A percentile compares a stretch with the other conserved stretches of the same genome.
phyloP scores from a whole-genome alignment of 2,329 filamentous ascomycete species.

The Aspergillus felis region DNA sequence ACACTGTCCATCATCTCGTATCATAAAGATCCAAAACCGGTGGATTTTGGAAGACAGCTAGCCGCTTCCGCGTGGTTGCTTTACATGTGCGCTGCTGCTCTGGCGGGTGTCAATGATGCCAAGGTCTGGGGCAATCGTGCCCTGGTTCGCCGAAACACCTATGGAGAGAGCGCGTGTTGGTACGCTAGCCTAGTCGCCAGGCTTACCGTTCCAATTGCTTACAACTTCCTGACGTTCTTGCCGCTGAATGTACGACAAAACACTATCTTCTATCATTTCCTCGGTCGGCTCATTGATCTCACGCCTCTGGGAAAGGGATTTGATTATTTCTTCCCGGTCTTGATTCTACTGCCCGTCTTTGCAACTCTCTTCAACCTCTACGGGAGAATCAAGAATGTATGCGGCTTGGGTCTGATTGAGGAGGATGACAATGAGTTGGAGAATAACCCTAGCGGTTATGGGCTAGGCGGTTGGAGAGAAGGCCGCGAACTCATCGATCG shows the following conservation, averaged over 20 bases:
- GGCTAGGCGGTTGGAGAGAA: conserved; percentile 84
- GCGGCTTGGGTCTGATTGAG: conserved; percentile 76
- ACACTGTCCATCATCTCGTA: conserved; percentile 62
- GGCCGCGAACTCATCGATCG: conserved; percentile 85
- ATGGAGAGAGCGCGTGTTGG: conserved; percentile 91
- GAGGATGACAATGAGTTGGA: conserved; percentile 66
- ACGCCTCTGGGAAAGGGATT: conserved; percentile 80
- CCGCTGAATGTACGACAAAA: conserved; percentile 66
- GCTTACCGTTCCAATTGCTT: conserved; percentile 85
- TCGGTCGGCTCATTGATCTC: conserved; percentile 77
- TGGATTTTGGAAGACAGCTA: conserved; percentile 82
- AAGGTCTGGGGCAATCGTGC: conserved; percentile 97
- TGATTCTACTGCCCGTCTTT: conserved; percentile 79
- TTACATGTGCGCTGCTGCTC: conserved; percentile 91
- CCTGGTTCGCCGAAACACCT: conserved; percentile 83
- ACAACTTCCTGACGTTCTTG: conserved; percentile 94
- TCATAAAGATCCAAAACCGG: conserved; percentile 64
- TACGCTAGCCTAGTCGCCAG: conserved; percentile 90
- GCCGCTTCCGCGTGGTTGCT: conserved; percentile 84
- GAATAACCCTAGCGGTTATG: conserved; percentile 61
- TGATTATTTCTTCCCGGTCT: conserved; percentile 80
- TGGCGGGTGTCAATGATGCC: conserved; percentile 84
- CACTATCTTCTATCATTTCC: conserved; percentile 82
- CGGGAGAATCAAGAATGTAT: conserved; percentile 68
- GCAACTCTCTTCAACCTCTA: conserved; percentile 90